Base-by-base conservation (phyloP, 495 filamentous ascomycete species). In the Cercophora sp. region DNA sequence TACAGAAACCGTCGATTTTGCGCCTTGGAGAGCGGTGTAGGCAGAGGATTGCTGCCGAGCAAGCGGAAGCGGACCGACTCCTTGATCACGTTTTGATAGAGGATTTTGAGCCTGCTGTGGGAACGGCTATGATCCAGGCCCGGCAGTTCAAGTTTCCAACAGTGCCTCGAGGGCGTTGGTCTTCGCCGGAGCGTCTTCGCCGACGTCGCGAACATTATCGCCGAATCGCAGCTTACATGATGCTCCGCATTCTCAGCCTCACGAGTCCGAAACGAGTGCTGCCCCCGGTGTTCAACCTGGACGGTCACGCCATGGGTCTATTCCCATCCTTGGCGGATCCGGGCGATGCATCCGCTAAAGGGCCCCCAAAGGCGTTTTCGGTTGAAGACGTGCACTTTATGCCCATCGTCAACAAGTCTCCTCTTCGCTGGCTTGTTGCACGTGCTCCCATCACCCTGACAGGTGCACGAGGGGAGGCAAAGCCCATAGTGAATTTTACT, bases 1-100 rank as follows among this genome's bases (percentile, higher is more conserved):
- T 97, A 0, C 77, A 80, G 52, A 79, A 81, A 34, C 70, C 75
- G 1, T 79, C 85, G 5, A 78, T 96, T 26, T 66, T 91, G 0
- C 70, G 68, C 0, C 57, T 88, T 36, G 60, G 79, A 1, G 57
- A 61, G 29, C 68, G 73, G 18, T 70, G 71, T 47, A 61, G 62
- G 19, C 35, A 18, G 18, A 68, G 54, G 24, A 58, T 58, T 1
- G 56, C 61, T 2, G 50, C 43, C 1, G 63, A 69, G 36, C 68
- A 74, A 20, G 70, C 62, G 22, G 64, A 70, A 42, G 66, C 64
- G 16, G 41, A 63, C 34, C 55, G 62, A 16, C 54, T 76, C 1
- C 48, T 67, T 31, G 52, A 50, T 15, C 62, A 63, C 22, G 51
- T 55, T 3, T 51, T 60, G 20, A 66, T 79, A 15, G 65, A 61